These are phyloP conservation scores for Vicia faba DNA, from an alignment of 306 rosid genomes.

Conservation along the genomic window DNA sequence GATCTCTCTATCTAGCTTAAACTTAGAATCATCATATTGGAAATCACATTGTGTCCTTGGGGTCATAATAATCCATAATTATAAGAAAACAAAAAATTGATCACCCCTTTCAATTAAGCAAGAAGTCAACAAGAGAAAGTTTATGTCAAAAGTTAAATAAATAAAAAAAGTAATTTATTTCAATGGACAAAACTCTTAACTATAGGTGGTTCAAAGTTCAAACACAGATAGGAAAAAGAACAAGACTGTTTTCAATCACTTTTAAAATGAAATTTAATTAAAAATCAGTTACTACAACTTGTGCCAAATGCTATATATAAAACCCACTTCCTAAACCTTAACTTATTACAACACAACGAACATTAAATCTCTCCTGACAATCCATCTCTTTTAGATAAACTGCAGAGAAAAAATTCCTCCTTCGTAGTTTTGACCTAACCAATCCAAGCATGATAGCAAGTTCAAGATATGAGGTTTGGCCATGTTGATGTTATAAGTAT, in stretches of 20 bases:
- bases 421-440: neutral
- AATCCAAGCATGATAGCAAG: slow-evolving; percentile 10
- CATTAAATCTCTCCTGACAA: neutral
- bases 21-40: slow-evolving; percentile 5
- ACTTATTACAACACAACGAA: neutral
- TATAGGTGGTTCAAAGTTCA: neutral
- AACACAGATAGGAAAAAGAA: neutral
- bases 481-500: slow-evolving; percentile 12
- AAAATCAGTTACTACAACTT: neutral
- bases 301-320: slow-evolving; percentile 6
- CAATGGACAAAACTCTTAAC: neutral
- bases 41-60: neutral
- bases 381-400: neutral
- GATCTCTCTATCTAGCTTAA: slow-evolving; percentile 6
- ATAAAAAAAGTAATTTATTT: neutral
- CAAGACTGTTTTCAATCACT: neutral
- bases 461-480: slow-evolving; percentile 5
- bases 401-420: neutral
- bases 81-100: neutral
- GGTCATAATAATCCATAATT: neutral
- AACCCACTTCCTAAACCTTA: neutral
- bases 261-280: neutral
- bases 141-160: neutral
- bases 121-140: neutral
- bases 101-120: neutral